Evolutionary conservation across 371 early-diverging fungal genomes (phyloP), one percentile per base, ranked within the genome.

Genomic region (Cokeromyces recurvatus): DNA sequence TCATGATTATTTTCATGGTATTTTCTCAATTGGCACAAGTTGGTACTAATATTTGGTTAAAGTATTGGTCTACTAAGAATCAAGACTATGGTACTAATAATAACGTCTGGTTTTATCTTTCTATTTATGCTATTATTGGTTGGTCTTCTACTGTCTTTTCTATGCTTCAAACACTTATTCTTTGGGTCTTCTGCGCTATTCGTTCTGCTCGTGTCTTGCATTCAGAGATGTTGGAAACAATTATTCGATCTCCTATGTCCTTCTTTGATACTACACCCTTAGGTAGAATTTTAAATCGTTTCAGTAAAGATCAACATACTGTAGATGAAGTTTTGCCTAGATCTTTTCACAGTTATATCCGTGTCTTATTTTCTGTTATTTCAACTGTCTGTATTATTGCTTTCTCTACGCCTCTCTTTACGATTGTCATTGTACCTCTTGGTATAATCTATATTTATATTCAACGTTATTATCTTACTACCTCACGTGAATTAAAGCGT

Each of bases 211-310:
- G 68, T 9, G 65, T 75, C 7, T 63, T 82, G 39, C 87, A 87
- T 15, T 47, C 72, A 4, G 60, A 77, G 15, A 84, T 84, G 84
- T 59, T 84, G 31, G 48, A 62, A 23, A 53, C 68, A 24, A 62
- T 79, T 29, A 47, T 74, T 1, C 65, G 66, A 8, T 86, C 93
- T 9, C 95, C 95, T 15, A 92, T 92, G 90, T 72, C 82, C 0
- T 95, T 92, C 52, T 83, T 82, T 57, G 90, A 94, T 55, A 84
- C 87, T 0, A 94, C 92, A 2, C 97, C 93, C 0, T 64, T 91
- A 12, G 94, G 95, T 16, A 82, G 91, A 35, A 84, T 94, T 32
- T 56, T 94, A 35, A 85, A 92, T 51, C 74, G 89, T 51, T 92
- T 97, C 63, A 88, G 92, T 57, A 88, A 90, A 43, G 93, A 97